Evolutionary conservation across 1,139 yeast genomes (phyloP).

Genomic region (Kodamaea arcana): DNA sequence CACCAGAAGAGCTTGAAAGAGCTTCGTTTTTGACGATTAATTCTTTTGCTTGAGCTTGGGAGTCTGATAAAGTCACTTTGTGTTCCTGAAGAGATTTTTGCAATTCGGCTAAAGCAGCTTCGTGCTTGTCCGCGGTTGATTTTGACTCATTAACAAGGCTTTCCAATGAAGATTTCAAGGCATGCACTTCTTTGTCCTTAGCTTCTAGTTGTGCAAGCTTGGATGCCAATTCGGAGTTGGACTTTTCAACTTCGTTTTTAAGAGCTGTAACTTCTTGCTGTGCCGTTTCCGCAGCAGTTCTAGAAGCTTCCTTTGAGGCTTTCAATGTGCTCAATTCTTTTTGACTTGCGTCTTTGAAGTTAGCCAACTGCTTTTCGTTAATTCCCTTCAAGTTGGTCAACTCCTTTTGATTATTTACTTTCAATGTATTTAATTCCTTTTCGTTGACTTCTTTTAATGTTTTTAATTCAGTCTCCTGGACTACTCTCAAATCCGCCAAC

Average conservation of each 20-base stretch:
- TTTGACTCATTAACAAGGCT: background rate
- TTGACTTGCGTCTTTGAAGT: slow-evolving; percentile 3
- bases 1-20: slow-evolving; percentile 2
- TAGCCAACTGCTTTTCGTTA: background rate
- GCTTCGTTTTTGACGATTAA: slow-evolving; percentile 2
- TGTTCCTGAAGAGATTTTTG: slow-evolving; percentile 3
- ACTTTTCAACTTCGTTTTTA: background rate
- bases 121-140: background rate
- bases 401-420: background rate
- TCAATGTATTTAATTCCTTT: background rate
- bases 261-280: background rate
- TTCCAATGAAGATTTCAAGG: background rate
- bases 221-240: background rate
- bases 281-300: background rate
- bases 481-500: background rate
- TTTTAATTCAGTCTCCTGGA: slow-evolving; percentile 1
- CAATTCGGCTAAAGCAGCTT: slow-evolving; percentile 1
- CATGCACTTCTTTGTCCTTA: background rate
- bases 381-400: background rate
- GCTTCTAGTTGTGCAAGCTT: background rate
- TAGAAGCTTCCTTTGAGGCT: background rate
- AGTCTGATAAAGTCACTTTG: background rate
- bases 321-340: background rate
- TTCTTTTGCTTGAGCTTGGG: slow-evolving; percentile 2
- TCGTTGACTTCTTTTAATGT: background rate